Percentiles rank a stretch among this genome's conserved stretches.
These are phyloP conservation scores for Pelargonium myrrhifolium DNA, from an alignment of 441 rosid genomes.

Conservation along the genomic window DNA sequence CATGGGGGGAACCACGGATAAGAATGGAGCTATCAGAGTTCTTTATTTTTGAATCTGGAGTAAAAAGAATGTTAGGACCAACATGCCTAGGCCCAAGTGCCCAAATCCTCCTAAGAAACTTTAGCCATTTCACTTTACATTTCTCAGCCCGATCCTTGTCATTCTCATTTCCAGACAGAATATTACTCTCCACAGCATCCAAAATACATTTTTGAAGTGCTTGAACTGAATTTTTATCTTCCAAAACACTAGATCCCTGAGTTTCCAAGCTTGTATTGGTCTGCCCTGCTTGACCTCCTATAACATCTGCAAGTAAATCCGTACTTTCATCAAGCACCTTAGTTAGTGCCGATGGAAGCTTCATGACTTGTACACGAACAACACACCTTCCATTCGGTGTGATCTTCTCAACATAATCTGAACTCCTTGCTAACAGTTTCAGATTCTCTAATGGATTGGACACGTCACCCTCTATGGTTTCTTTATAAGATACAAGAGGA, in stretches of 20 bases:
- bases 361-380: conserved; percentile 70
- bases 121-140: conserved; percentile 61
- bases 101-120: conserved; percentile 70
- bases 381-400: conserved; percentile 71
- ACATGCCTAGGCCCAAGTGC: conserved; percentile 89
- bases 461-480: conserved; percentile 69
- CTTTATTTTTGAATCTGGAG: conserved; percentile 46
- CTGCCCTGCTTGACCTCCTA: conserved; percentile 55
- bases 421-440: conserved; percentile 43
- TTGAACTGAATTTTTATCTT: conserved; percentile 50
- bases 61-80: conserved; percentile 85
- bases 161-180: conserved; percentile 36
- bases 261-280: conserved; percentile 38
- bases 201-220: conserved; percentile 37
- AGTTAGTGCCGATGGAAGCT: conserved; percentile 64
- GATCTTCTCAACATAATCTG: conserved; percentile 61
- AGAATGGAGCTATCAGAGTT: conserved; percentile 38
- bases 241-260: conserved; percentile 26
- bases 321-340: conserved; percentile 78
- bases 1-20: conserved; percentile 54
- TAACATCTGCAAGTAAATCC: conserved; percentile 56
- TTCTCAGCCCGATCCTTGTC: conserved; percentile 57
- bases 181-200: conserved; percentile 54
- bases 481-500: conserved; percentile 85
- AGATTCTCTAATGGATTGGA: conserved; percentile 53